Base-by-base conservation (phyloP, 2,329 filamentous ascomycete species). In the Colletotrichum lupini region DNA sequence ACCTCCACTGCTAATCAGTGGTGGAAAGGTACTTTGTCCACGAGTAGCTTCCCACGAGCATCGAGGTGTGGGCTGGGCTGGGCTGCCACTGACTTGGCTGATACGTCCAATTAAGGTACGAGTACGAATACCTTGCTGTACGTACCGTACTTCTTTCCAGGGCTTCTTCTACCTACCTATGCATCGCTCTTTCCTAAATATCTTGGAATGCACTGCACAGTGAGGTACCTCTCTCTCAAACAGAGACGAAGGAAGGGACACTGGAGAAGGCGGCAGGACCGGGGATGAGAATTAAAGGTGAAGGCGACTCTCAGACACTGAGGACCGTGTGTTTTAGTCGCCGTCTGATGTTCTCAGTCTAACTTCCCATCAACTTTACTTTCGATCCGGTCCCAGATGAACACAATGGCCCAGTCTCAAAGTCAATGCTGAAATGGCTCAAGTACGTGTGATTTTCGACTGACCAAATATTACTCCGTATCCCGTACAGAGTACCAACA, bases 81-180 rank as follows among this genome's bases (percentile, higher is more conserved):
- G 58, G 68, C 68, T 61, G 64, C 57, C 57, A 57, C 68, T 46
- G 63, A 62, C 56, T 57, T 55, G 52, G 28, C 22, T 62, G 52
- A 57, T 68, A 72, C 52, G 69, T 72, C 52, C 69, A 72, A 72
- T 68, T 72, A 72, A 72, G 69, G 69, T 72, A 52, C 59, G 49
- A 42, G 69, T 62, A 59, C 64, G 57, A n/a, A 11, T 22, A 35
- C 32, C 32, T 35, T 35, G 12, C 32, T 35, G 32, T 35, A 49
- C 19, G 19, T 49, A 49, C 42, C 9, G 32, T 61, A 32, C 30
- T 35, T 4, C 7, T n/a, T 46, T 14, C 37, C 37, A 12, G 26
- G 59, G n/a, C 42, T 26, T 24, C 11, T 11, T 28, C 53, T 12
- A 32, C 30, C 11, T 26, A 19, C 11, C 0, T 24, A 19, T 42